These are phyloP conservation scores for Grosmannia penicillata DNA, from an alignment of 2,329 filamentous ascomycete genomes.

Conservation along the genomic window DNA sequence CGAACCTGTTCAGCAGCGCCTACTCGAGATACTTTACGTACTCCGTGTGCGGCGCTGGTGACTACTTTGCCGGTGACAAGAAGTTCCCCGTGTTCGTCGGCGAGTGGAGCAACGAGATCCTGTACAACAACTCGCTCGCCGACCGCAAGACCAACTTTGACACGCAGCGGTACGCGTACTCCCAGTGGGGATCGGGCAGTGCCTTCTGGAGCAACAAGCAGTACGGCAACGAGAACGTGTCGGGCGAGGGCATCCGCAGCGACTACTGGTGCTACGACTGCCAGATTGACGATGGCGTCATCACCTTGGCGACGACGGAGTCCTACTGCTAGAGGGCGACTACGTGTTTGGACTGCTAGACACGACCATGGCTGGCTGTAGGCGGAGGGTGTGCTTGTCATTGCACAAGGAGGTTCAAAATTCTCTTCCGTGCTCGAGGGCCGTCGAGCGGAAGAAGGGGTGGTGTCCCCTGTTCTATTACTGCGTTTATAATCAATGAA, in stretches of 20 bases:
- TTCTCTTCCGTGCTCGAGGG: too few relatives aligned
- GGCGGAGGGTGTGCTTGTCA: too few relatives aligned
- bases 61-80: slow-evolving; percentile 1
- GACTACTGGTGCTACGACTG: slow-evolving; percentile 7
- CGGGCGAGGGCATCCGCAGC: slow-evolving; percentile 1
- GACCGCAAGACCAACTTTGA: slow-evolving; percentile 6
- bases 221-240: slow-evolving; percentile 1
- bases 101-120: slow-evolving; percentile 5
- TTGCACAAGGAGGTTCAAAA: too few relatives aligned
- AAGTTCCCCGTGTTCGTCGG: slow-evolving; percentile 4
- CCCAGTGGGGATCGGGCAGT: not conserved
- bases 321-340: slow-evolving; percentile 2
- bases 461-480: too few relatives aligned
- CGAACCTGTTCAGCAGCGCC: not conserved
- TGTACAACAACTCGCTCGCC: slow-evolving; percentile 4
- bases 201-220: slow-evolving; percentile 4
- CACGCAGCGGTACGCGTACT: slow-evolving; percentile 3
- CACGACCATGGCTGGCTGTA: too few relatives aligned
- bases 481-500: too few relatives aligned
- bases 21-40: slow-evolving; percentile 4
- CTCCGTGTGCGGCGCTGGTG: slow-evolving; percentile 3
- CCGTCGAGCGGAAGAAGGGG: too few relatives aligned
- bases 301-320: slow-evolving; percentile 1
- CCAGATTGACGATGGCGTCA: slow-evolving; percentile 4
- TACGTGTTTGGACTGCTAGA: too few relatives aligned